These are phyloP conservation scores for Cryptococcus sp. DNA, from an alignment of 1,284 basidiomycete genomes.

Conservation along the genomic window DNA sequence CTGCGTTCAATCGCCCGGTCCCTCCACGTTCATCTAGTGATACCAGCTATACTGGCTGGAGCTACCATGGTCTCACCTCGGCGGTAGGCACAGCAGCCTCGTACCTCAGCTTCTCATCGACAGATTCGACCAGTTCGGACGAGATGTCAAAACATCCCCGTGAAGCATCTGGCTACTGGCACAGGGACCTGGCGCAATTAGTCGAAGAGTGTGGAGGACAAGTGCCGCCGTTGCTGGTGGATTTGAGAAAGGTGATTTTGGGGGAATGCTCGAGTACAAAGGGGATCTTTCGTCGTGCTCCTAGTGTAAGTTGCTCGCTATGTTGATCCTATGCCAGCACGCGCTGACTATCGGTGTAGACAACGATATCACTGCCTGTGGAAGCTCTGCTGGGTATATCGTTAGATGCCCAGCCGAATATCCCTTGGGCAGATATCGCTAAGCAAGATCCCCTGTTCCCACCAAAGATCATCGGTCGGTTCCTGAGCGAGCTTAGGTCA, in stretches of 20 bases:
- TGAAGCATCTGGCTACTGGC: constrained; percentile 22
- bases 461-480: constrained; percentile 31
- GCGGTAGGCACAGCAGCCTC: constrained; percentile 16
- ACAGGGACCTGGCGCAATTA: constrained; percentile 19
- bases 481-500: constrained; percentile 15
- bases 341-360: constrained; percentile 15
- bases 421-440: constrained; percentile 40
- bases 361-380: constrained; percentile 20
- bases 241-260: constrained; percentile 33
- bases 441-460: constrained; percentile 37
- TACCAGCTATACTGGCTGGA: constrained; percentile 10
- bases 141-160: neutral
- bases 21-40: constrained; percentile 1
- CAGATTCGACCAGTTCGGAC: too few relatives aligned
- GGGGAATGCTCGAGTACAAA: constrained; percentile 30
- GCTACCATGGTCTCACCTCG: constrained; percentile 15
- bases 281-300: constrained; percentile 42
- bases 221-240: constrained; percentile 25
- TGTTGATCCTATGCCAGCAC: neutral
- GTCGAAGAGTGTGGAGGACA: constrained; percentile 22
- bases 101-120: constrained; percentile 15
- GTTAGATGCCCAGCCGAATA: constrained; percentile 23
- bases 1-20: neutral
- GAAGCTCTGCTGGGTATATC: constrained; percentile 33
- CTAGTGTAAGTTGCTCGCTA: constrained; percentile 30